Base-by-base conservation (phyloP, 306 rosid genomes). In the Medicago arabica region DNA sequence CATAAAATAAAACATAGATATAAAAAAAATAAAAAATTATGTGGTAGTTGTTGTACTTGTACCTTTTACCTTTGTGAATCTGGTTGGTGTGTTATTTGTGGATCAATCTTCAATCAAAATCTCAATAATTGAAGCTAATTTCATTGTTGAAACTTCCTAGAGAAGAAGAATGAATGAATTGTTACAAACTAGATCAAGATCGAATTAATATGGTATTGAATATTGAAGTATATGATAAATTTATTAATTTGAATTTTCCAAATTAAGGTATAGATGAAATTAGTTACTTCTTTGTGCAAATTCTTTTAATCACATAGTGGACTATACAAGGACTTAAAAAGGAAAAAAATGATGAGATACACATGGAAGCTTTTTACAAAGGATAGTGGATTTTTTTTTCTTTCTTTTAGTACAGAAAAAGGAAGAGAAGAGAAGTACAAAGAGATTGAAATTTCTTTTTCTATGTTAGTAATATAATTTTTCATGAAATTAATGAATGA, bases 1-100 rank as follows among this genome's bases (percentile, higher is more conserved):
- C 6, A 13, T 11, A 2, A 36, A 7, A 34, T 15, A 14, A 25
- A 23, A 59, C 2, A 49, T 8, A 31, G 40, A 67, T n/a, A 55
- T 16, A 16, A 16, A 68, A 9, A 54, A 12, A 55, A n/a, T n/a
- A n/a, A n/a, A 1, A 53, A 34, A 11, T 17, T 62, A n/a, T n/a
- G 77, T 65, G 58, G 49, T 54, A 40, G 63, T 71, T 34, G 63
- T 71, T 34, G 68, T 62, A 53, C 13, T n/a, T 51, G 44, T 68
- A 80, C 80, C 86, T 72, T 75, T 74, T 31, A 4, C 63, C 77
- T 59, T 38, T 60, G 68, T 61, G 70, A 83, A 78, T 78, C 65
- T 50, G 54, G 41, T 51, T 65, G 75, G 65, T 25, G 60, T 41
- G 38, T 54, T 47, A 67, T 15, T 50, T n/a, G 46, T 77, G 65